Conservation (phyloP, 2,329 filamentous ascomycete species). For the Endoconidiophora polonica region DNA sequence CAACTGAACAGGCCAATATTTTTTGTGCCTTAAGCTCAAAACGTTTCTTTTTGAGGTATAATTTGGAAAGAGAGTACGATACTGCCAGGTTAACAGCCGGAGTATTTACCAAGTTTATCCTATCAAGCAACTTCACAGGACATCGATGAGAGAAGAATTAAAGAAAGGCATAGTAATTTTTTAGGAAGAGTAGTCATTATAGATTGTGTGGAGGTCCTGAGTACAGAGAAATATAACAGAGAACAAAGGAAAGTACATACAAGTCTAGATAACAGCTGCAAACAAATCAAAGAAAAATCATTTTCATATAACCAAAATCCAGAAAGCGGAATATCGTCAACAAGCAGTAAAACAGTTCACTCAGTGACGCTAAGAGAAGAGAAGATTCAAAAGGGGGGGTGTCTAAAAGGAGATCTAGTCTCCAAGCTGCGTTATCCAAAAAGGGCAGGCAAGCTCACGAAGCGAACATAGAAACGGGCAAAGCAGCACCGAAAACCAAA, state of each 20-base stretch:
- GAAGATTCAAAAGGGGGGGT: not conserved
- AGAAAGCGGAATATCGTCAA: too few species aligned
- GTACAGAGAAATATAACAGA: not conserved
- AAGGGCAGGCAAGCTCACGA: not conserved
- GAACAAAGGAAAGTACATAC: not conserved
- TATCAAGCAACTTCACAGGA: too few species aligned
- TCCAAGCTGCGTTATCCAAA: not conserved
- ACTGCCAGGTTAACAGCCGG: too few species aligned
- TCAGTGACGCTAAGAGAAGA: not conserved
- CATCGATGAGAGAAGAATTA: too few species aligned
- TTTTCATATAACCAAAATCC: not conserved
- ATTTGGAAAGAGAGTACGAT: too few species aligned
- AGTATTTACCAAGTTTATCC: too few species aligned
- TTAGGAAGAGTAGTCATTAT: not conserved
- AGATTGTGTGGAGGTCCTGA: not conserved
- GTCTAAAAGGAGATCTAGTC: not conserved
- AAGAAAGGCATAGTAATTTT: too few species aligned
- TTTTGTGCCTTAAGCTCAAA: too few species aligned
- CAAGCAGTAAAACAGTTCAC: too few species aligned
- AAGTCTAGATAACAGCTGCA: not conserved
- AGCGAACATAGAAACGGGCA: not conserved
- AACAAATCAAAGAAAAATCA: not conserved
- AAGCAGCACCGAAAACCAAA: not conserved
- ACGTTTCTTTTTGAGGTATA: too few species aligned
- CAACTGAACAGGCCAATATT: too few species aligned